A percentile compares a stretch with the other conserved stretches of the same genome.
Conservation (phyloP, 2,329 filamentous ascomycete genomes). For the Fusarium xyrophilum region DNA sequence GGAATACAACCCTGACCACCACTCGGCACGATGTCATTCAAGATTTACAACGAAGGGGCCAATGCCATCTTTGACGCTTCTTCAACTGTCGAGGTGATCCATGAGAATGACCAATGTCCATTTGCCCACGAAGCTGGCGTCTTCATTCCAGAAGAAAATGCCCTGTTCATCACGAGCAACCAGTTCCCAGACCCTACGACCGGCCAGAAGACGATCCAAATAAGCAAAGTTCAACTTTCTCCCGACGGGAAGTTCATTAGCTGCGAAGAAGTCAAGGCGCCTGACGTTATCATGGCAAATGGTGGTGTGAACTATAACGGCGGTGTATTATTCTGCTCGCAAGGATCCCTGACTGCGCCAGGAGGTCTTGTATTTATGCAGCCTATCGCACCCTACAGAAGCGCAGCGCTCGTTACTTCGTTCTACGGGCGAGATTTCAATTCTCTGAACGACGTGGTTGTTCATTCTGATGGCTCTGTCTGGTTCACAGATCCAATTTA, state of each 20-base stretch:
- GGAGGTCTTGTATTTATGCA: conserved; percentile 47
- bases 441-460: conserved; percentile 57
- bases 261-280: conserved; percentile 46
- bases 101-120: conserved; percentile 49
- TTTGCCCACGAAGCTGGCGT: conserved; percentile 59
- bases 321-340: conserved; percentile 51
- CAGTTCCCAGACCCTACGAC: conserved; percentile 35
- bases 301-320: conserved; percentile 56
- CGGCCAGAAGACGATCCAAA: conserved; percentile 40
- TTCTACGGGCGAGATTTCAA: conserved; percentile 57
- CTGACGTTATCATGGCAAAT: conserved; percentile 53
- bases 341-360: conserved; percentile 42
- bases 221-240: conserved; percentile 40
- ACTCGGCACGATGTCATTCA: neutral
- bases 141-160: conserved; percentile 41
- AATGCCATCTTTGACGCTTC: conserved; percentile 44
- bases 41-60: conserved; percentile 20
- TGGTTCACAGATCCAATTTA: conserved; percentile 61
- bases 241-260: conserved; percentile 12
- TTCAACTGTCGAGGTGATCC: conserved; percentile 48
- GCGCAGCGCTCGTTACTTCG: conserved; percentile 44
- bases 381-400: conserved; percentile 42
- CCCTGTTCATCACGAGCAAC: conserved; percentile 48
- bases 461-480: conserved; percentile 51
- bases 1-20: neutral